Conservation (phyloP, 257 asterid species). For the Vinca minor region DNA sequence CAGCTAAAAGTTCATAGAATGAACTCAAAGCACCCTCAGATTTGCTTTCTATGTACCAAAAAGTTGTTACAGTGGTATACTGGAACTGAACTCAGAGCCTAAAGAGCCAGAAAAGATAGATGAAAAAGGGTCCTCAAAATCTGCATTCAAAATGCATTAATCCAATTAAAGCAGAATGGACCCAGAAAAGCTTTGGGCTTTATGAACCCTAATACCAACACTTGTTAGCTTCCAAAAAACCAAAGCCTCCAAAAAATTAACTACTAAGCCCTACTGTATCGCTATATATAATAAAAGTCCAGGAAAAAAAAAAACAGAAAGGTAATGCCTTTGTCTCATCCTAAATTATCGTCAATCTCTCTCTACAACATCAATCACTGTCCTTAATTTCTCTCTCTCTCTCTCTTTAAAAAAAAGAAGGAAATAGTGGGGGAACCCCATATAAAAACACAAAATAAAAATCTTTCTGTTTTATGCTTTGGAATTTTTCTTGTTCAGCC, state of each 20-base stretch:
- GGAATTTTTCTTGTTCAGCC: too few relatives aligned
- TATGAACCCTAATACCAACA: conserved; percentile 8
- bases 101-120: background rate
- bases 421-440: too few relatives aligned
- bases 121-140: conserved; percentile 12
- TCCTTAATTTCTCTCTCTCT: too few relatives aligned
- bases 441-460: too few relatives aligned
- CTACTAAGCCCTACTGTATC: conserved; percentile 22
- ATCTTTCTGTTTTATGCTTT: too few relatives aligned
- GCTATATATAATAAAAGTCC: background rate
- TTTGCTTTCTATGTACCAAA: too few relatives aligned
- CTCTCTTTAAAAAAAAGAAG: background rate
- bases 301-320: conserved; percentile 21
- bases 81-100: conserved; percentile 5
- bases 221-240: conserved; percentile 2
- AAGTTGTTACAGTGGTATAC: background rate
- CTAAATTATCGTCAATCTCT: too few relatives aligned
- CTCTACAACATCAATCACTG: conserved; percentile 1
- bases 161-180: background rate
- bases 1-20: too few relatives aligned
- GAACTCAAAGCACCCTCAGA: too few relatives aligned
- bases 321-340: conserved; percentile 7
- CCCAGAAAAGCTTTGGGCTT: conserved; percentile 2
- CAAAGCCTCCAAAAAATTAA: too few relatives aligned
- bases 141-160: conserved; percentile 18